phyloP scores from a whole-genome alignment of 2,329 filamentous ascomycete species.

The Helminthosporium solani region DNA sequence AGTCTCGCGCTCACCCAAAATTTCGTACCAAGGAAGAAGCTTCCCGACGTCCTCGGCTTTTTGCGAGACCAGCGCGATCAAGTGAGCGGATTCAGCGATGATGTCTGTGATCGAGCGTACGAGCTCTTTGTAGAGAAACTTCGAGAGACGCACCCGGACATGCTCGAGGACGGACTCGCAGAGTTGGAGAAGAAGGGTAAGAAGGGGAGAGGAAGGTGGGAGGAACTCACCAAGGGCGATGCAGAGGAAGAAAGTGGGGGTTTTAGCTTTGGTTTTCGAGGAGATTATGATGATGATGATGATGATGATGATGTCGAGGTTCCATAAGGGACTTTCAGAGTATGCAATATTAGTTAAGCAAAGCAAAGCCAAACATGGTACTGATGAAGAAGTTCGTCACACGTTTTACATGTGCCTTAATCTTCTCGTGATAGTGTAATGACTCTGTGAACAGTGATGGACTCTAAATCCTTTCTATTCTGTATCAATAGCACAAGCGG shows the following conservation, averaged over 20 bases:
- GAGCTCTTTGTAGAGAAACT: constrained; percentile 72
- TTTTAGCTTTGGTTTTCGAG: constrained; percentile 65
- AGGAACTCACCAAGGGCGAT: constrained; percentile 66
- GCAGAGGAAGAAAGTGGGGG: constrained; percentile 45
- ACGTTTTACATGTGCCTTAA: too few species aligned
- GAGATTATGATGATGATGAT: constrained; percentile 56
- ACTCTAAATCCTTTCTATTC: neutral
- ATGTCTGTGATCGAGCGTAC: constrained; percentile 68
- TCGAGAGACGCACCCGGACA: constrained; percentile 60
- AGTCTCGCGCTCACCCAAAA: constrained; percentile 93
- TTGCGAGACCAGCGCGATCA: constrained; percentile 79
- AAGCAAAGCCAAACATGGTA: too few species aligned
- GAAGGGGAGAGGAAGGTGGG: constrained; percentile 75
- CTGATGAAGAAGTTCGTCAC: too few species aligned
- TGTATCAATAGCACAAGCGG: neutral
- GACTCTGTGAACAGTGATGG: neutral
- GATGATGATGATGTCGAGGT: constrained; percentile 51
- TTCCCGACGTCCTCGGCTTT: constrained; percentile 76
- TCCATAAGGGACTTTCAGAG: constrained; percentile 17
- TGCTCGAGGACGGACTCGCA: constrained; percentile 63
- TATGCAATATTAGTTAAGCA: too few species aligned
- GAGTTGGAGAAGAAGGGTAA: constrained; percentile 67
- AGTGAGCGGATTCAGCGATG: constrained; percentile 78
- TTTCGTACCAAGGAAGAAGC: constrained; percentile 76
- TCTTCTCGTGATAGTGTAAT: too few species aligned